A percentile compares a stretch with the other conserved stretches of the same genome.
phyloP scores from a whole-genome alignment of 2,329 filamentous ascomycete genomes.

The Orbilia oligospora region DNA sequence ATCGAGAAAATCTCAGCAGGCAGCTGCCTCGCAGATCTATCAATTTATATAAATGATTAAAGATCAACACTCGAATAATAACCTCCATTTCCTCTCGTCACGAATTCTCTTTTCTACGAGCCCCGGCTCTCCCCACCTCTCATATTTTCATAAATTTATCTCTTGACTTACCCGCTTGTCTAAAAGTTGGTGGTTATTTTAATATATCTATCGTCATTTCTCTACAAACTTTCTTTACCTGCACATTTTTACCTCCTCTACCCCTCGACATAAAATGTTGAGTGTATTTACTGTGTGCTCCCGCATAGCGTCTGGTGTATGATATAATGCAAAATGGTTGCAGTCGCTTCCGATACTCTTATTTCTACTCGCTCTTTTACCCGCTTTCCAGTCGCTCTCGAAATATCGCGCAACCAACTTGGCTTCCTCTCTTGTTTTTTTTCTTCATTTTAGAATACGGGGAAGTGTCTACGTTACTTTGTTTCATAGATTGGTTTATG shows the following conservation, averaged over 20 bases:
- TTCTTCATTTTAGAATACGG: slow-evolving; percentile 48
- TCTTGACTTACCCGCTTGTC: slow-evolving; percentile 1
- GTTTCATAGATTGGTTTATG: slow-evolving; percentile 55
- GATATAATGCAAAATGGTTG: slow-evolving; percentile 58
- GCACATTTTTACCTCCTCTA: slow-evolving; percentile 23
- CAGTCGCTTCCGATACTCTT: slow-evolving; percentile 52
- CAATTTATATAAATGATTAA: slow-evolving; percentile 66
- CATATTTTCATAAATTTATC: slow-evolving; percentile 6
- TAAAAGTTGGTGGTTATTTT: slow-evolving; percentile 30
- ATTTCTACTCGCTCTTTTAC: slow-evolving; percentile 38
- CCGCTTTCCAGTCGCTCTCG: slow-evolving; percentile 25
- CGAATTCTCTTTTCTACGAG: slow-evolving; percentile 16
- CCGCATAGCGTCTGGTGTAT: slow-evolving; percentile 61
- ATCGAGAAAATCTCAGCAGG: slow-evolving; percentile 64
- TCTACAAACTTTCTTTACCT: slow-evolving; percentile 26
- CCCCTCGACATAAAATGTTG: slow-evolving; percentile 25
- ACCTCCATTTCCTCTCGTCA: slow-evolving; percentile 63
- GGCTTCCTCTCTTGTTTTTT: slow-evolving; percentile 27
- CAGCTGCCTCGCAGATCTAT: slow-evolving; percentile 65
- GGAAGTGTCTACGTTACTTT: slow-evolving; percentile 39
- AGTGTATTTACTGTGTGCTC: slow-evolving; percentile 59
- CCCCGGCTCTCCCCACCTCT: not conserved
- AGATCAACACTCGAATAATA: slow-evolving; percentile 65
- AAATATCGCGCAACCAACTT: slow-evolving; percentile 40
- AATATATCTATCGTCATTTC: slow-evolving; percentile 26